Base-by-base conservation (phyloP, 2,329 filamentous ascomycete genomes). In the Talaromyces verruculosus region DNA sequence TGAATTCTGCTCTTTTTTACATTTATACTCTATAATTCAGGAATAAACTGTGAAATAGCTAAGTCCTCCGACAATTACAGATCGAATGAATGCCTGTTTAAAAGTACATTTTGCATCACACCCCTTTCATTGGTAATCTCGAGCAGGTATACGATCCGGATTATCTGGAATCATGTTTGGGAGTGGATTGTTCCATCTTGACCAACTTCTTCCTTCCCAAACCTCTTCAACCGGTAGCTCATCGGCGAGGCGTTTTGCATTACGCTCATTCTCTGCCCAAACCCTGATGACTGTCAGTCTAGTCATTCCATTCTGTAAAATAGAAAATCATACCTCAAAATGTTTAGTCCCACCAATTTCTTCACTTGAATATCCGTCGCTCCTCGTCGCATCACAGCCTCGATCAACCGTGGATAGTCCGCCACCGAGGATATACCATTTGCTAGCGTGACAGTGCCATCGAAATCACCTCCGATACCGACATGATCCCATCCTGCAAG, bases 331-430 rank as follows among this genome's bases (percentile, higher is more conserved):
- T 61, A 61, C 58, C 58, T 57, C 64, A 79, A 61, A 61, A 79
- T 77, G 41, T 80, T 80, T 59, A 74, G 72, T 0, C 78, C 77
- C 3, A 71, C 72, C 1, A 78, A 71, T 67, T 75, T 76, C 2
- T 69, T 70, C 3, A 79, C 68, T 67, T 79, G 75, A 41, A 76
- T 72, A 64, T 79, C 75, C 0, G 76, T 78, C 1, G 76, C 77
- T 0, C 78, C 78, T 17, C 77, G 70, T 33, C 77, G 73, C 7
- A 80, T 67, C 0, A 80, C 74, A 1, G 73, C 76, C 55, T 74
- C 63, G 13, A 79, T 65, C 8, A 79, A 66, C 6, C 49, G 62
- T 1, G 79, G 79, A 65, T 78, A 80, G 39, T 76, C 67, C 28
- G 70, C 64, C 41, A 71, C 67, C n/a, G 65, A 67, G 45, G 69